These are phyloP conservation scores for Penicillium sp. DNA, from an alignment of 2,329 filamentous ascomycete genomes.

Conservation along the genomic window DNA sequence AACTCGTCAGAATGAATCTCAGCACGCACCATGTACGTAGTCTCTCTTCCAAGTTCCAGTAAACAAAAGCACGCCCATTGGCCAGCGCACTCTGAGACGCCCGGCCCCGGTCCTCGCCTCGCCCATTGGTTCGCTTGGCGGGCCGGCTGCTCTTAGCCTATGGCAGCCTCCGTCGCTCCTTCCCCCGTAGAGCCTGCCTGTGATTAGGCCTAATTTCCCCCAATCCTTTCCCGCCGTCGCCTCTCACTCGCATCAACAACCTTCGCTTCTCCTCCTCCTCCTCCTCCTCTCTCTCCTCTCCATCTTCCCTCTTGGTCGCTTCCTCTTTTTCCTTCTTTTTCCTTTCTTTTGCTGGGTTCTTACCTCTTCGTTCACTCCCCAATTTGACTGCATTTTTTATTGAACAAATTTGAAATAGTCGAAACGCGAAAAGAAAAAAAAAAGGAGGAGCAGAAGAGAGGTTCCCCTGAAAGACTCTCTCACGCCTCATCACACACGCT, in stretches of 20 bases:
- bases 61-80: no score
- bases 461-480: conserved; percentile 14
- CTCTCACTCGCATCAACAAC: not conserved
- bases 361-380: conserved; percentile 28
- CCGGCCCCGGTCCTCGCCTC: conserved; percentile 1
- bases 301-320: conserved; percentile 21
- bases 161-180: not conserved
- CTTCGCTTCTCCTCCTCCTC: conserved; percentile 19
- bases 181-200: not conserved
- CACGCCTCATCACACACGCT: conserved; percentile 5
- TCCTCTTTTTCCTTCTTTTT: conserved; percentile 28
- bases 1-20: no score
- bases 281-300: conserved; percentile 12
- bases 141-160: conserved; percentile 2
- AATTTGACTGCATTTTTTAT: conserved; percentile 15
- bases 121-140: conserved; percentile 10
- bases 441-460: conserved; percentile 10
- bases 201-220: not conserved
- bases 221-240: conserved; percentile 2
- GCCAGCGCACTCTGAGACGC: conserved; percentile 8
- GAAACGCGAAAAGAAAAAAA: conserved; percentile 17
- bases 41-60: no score
- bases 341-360: conserved; percentile 20
- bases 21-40: no score
- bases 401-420: conserved; percentile 17